Conservation (phyloP, 2,329 filamentous ascomycete genomes). For the Ceratocystis ficicola region DNA sequence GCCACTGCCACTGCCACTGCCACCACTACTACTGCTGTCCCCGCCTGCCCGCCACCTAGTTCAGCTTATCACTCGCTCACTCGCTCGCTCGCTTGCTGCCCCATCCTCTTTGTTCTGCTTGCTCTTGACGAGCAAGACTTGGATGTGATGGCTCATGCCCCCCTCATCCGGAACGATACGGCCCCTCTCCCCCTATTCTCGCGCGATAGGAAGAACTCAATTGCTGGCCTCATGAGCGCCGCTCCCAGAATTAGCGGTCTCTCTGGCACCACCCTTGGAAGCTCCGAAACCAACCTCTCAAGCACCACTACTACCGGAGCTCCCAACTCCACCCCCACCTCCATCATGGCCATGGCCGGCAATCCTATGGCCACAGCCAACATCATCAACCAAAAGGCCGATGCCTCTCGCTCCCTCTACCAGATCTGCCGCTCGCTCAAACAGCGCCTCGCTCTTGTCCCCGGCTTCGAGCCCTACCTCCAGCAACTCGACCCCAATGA, state of each 20-base stretch:
- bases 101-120: slow-evolving; percentile 8
- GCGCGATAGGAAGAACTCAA: slow-evolving; percentile 36
- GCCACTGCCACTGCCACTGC: background rate
- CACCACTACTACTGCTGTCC: background rate
- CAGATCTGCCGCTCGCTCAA: slow-evolving; percentile 85
- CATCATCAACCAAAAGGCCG: slow-evolving; percentile 94
- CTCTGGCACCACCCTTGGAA: slow-evolving; percentile 46
- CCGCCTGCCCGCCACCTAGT: background rate
- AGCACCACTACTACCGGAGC: slow-evolving; percentile 27
- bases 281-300: slow-evolving; percentile 41
- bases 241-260: slow-evolving; percentile 48
- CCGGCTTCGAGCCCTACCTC: slow-evolving; percentile 66
- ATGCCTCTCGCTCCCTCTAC: slow-evolving; percentile 82
- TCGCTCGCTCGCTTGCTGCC: background rate
- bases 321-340: slow-evolving; percentile 2
- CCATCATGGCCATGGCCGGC: slow-evolving; percentile 37
- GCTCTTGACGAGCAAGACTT: slow-evolving; percentile 20
- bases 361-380: slow-evolving; percentile 70
- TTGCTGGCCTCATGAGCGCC: slow-evolving; percentile 39
- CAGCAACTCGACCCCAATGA: slow-evolving; percentile 57
- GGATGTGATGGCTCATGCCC: slow-evolving; percentile 44
- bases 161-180: slow-evolving; percentile 47
- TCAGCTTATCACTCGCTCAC: background rate
- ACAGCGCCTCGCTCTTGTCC: slow-evolving; percentile 68
- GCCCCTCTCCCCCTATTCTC: slow-evolving; percentile 44